These are phyloP conservation scores for Cochlearia excelsa DNA, from an alignment of 345 rosid species.

Conservation along the genomic window DNA sequence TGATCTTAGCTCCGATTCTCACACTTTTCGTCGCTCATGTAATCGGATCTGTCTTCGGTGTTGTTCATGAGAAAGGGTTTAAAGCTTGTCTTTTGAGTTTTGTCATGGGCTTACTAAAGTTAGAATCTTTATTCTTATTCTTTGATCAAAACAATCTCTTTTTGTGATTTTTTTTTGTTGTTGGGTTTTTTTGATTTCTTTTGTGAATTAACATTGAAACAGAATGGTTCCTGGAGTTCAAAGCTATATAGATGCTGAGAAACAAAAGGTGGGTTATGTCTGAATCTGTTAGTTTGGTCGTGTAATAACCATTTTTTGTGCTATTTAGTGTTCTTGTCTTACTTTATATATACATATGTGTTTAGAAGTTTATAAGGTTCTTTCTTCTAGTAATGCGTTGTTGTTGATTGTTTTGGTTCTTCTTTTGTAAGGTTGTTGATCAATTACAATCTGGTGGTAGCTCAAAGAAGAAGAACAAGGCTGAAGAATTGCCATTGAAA, in stretches of 20 bases:
- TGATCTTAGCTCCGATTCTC: constrained; percentile 60
- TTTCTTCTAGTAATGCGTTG: background rate
- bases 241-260: constrained; percentile 75
- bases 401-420: background rate
- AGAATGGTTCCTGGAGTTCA: constrained; percentile 87
- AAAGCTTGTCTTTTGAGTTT: constrained; percentile 50
- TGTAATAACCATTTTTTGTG: background rate
- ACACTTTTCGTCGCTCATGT: constrained; percentile 57
- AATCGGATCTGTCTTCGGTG: constrained; percentile 45
- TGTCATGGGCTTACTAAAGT: constrained; percentile 66
- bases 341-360: constrained; percentile 8
- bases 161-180: background rate
- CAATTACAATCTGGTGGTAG: constrained; percentile 74
- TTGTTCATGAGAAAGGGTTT: constrained; percentile 59
- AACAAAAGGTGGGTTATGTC: constrained; percentile 70
- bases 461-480: constrained; percentile 64
- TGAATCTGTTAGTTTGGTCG: constrained; percentile 5
- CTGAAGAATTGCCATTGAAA: constrained; percentile 55
- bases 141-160: constrained; percentile 3
- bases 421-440: constrained; percentile 70
- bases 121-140: background rate
- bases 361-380: background rate
- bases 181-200: background rate
- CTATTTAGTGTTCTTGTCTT: background rate
- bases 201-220: constrained; percentile 9